Conservation (phyloP, 345 rosid species). For the Eucalyptus shirleyi region DNA sequence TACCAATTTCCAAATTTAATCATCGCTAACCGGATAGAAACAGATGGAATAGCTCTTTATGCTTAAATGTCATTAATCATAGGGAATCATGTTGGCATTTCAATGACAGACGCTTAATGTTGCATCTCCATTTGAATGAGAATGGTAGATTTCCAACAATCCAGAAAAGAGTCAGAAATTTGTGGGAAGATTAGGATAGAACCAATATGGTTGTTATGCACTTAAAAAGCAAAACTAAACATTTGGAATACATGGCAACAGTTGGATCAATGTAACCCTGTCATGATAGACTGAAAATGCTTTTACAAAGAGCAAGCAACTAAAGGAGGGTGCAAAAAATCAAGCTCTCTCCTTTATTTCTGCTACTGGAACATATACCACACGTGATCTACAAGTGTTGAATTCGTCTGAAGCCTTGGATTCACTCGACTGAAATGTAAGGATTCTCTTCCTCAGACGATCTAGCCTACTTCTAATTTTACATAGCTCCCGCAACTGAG, state of each 20-base stretch:
- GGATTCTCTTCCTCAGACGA: constrained; percentile 31
- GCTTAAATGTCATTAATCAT: background rate
- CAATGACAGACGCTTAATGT: background rate
- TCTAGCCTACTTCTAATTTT: constrained; percentile 40
- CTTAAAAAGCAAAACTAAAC: background rate
- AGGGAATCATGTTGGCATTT: background rate
- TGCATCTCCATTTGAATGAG: background rate
- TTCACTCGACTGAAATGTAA: constrained; percentile 17
- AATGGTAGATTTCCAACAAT: background rate
- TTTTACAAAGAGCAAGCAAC: background rate
- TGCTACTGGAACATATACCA: constrained; percentile 65
- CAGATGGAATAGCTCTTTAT: background rate
- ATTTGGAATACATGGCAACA: background rate
- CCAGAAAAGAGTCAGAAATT: background rate
- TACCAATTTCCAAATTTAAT: background rate
- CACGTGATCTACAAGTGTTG: constrained; percentile 9
- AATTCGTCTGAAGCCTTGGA: constrained; percentile 18
- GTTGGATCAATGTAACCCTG: background rate
- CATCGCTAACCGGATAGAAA: background rate
- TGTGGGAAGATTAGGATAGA: background rate
- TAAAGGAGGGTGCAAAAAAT: background rate
- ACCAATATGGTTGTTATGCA: background rate
- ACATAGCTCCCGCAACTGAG: constrained; percentile 59
- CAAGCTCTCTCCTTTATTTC: constrained; percentile 39
- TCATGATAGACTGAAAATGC: background rate